Conservation (phyloP, 495 filamentous ascomycete species). For the Lasiosphaeris hirsuta region DNA sequence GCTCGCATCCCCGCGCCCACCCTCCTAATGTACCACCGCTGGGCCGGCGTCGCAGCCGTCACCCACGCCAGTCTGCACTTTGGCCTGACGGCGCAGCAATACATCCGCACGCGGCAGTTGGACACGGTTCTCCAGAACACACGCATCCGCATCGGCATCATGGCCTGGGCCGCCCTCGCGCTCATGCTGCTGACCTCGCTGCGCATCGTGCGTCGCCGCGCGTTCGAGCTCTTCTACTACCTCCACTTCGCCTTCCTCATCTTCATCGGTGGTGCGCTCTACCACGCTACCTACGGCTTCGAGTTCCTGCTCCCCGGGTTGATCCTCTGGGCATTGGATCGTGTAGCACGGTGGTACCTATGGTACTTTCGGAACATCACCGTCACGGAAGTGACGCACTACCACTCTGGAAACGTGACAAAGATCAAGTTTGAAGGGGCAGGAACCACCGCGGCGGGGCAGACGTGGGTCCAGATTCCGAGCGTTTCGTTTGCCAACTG, state of each 20-base stretch:
- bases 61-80: slow-evolving; percentile 6
- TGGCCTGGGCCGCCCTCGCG: slow-evolving; percentile 7
- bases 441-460: background rate
- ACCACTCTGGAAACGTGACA: background rate
- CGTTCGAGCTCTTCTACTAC: slow-evolving; percentile 6
- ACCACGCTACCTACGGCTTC: background rate
- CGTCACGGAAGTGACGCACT: background rate
- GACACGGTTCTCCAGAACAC: background rate
- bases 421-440: slow-evolving; percentile 2
- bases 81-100: slow-evolving; percentile 1
- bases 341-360: background rate
- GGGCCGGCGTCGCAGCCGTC: slow-evolving; percentile 9
- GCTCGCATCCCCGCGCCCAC: slow-evolving; percentile 8
- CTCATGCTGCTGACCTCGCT: slow-evolving; percentile 3
- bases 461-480: slow-evolving; percentile 8
- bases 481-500: background rate
- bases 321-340: background rate
- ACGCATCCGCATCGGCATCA: slow-evolving; percentile 5
- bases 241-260: slow-evolving; percentile 3
- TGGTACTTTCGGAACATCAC: background rate
- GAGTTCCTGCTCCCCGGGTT: slow-evolving; percentile 10
- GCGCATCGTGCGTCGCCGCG: slow-evolving; percentile 4
- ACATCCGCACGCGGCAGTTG: background rate
- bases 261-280: slow-evolving; percentile 3
- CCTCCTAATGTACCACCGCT: slow-evolving; percentile 12